A percentile compares a stretch with the other conserved stretches of the same genome.
Evolutionary conservation across 2,329 filamentous ascomycete species (phyloP).

Genomic region (Fusarium kyushuense): DNA sequence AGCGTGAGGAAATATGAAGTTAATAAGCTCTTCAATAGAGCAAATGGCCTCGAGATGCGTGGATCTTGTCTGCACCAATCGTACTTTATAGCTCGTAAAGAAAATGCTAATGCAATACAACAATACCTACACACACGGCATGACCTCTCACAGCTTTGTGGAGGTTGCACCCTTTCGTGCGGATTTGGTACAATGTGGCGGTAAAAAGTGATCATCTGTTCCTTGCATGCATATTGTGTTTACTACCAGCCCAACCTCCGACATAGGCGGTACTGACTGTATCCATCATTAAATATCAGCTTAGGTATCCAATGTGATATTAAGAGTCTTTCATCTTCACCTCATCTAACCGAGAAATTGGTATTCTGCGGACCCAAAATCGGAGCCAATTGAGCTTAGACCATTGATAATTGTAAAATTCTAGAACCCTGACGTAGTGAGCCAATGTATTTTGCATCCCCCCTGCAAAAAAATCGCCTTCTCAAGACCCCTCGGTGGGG

Average conservation of each 20-base stretch:
- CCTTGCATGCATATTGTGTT: constrained; percentile 23
- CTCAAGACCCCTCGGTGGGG: constrained; percentile 46
- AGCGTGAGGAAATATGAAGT: too few species aligned
- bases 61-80: neutral
- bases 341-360: constrained; percentile 20
- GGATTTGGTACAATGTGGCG: constrained; percentile 12
- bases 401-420: constrained; percentile 48
- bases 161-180: constrained; percentile 22
- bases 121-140: constrained; percentile 15
- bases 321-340: neutral
- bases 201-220: constrained; percentile 32
- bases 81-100: neutral
- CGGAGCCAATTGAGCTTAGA: constrained; percentile 47
- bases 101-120: constrained; percentile 20
- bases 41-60: neutral
- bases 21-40: too few species aligned
- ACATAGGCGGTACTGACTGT: constrained; percentile 20
- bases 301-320: neutral
- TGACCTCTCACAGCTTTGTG: constrained; percentile 17
- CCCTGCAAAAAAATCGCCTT: constrained; percentile 26
- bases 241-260: constrained; percentile 8
- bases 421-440: constrained; percentile 45
- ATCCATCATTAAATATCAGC: neutral
- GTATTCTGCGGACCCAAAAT: constrained; percentile 18
- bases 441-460: constrained; percentile 26